These are phyloP conservation scores for Penstemon davidsonii DNA, from an alignment of 257 asterid genomes.

Conservation along the genomic window DNA sequence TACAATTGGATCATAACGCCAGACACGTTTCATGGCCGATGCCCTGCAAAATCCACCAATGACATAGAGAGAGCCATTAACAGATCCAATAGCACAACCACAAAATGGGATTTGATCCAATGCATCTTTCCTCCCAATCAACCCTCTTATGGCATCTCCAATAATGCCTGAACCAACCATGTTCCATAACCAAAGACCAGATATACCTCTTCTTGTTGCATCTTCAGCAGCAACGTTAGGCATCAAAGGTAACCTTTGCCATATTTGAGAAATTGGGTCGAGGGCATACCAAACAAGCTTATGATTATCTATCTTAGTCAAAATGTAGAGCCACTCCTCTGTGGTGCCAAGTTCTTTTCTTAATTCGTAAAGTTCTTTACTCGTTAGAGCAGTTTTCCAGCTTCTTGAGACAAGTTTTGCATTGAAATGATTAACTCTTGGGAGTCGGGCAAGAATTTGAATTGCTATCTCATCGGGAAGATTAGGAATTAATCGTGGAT, in stretches of 20 bases:
- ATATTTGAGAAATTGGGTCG: conserved; percentile 62
- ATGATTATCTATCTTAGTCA: conserved; percentile 61
- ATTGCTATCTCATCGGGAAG: conserved; percentile 85
- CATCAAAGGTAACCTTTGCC: conserved; percentile 84
- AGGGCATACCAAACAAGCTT: conserved; percentile 74
- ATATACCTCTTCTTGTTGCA: conserved; percentile 43
- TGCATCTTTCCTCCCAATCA: conserved; percentile 62
- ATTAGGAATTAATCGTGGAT: conserved; percentile 60
- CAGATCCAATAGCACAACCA: conserved; percentile 83
- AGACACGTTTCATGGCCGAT: conserved; percentile 53
- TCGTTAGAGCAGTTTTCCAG: conserved; percentile 70
- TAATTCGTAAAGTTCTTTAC: conserved; percentile 58
- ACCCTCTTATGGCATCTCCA: conserved; percentile 65
- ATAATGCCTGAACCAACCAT: conserved; percentile 49
- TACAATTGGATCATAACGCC: conserved; percentile 69
- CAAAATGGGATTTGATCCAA: conserved; percentile 71
- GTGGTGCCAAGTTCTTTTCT: conserved; percentile 71
- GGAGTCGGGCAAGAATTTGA: conserved; percentile 79
- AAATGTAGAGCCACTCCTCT: conserved; percentile 82
- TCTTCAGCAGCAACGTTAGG: conserved; percentile 49
- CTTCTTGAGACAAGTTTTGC: conserved; percentile 65
- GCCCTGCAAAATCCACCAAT: conserved; percentile 81
- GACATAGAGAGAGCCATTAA: conserved; percentile 73
- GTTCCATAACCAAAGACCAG: conserved; percentile 61
- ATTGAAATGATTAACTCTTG: conserved; percentile 51